Base-by-base conservation (phyloP, 139 green algal genomes). In the Chlamydomonas schloesseri region DNA sequence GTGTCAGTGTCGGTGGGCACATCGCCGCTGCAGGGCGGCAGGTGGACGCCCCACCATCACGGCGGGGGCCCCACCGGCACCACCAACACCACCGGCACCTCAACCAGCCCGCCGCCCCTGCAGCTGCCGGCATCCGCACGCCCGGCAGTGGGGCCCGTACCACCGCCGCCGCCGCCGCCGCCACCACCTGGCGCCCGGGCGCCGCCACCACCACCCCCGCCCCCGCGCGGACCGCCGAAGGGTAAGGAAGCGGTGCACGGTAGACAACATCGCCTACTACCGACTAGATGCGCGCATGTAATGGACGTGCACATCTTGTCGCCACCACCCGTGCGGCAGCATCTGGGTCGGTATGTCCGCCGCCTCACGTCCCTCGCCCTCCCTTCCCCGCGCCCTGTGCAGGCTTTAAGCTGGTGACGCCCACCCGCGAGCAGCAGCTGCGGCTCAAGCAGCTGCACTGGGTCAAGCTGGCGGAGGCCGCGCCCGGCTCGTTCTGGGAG, bases 371-470 rank as follows among this genome's bases (percentile, higher is more conserved):
- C 42, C 42, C 42, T 8, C 42, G 8, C 42, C 55, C 55, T 17
- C 55, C 6, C 55, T 62, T 62, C 55, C 58, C 73, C 26, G 71
- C 62, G 2, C 33, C 42, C 11, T 33, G 42, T 3, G n/a, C 53
- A 58, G 88, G 88, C 46, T 84, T 87, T 28, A 77, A 78, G 75
- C 74, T 73, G 3, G 82, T 89, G 11, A 89, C 88, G 3, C 88
- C 88, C 57, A 91, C 77, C 15, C 81, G 90, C 26, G 89, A 89
- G 71, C 91, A 95, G 90, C 83, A 77, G 55, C 87, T 86, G 71
- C 89, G 91, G 67, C 88, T 98, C 21, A 97, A 97, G 90, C 88
- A 93, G 90, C 89, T 98, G 76, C 96, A 98, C 90, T 98, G 96
- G 96, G 93, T 97, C 64, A 97, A 97, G 89, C 91, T 97, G 71